phyloP scores from a whole-genome alignment of 2,329 filamentous ascomycete genomes.

The Aspergillus fischeri region DNA sequence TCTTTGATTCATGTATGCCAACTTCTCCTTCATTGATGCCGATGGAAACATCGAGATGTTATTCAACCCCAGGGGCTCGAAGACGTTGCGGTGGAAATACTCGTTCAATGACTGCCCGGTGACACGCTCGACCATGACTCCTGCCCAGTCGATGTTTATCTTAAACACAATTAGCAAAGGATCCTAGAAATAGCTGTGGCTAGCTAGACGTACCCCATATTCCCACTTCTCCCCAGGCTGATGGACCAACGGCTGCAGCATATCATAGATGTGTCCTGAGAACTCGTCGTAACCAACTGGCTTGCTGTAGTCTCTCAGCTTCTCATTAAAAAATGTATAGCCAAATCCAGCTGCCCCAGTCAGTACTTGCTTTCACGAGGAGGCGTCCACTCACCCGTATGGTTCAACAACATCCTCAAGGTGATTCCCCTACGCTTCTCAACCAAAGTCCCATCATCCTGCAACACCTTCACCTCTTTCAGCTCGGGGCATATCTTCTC shows the following conservation, averaged over 20 bases:
- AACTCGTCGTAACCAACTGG: constrained; percentile 57
- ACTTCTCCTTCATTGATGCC: constrained; percentile 48
- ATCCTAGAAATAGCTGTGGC: constrained; percentile 16
- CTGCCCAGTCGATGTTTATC: constrained; percentile 53
- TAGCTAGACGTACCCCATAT: constrained; percentile 46
- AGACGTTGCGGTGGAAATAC: constrained; percentile 48
- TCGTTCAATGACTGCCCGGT: constrained; percentile 45
- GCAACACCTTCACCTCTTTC: constrained; percentile 39
- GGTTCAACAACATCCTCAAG: constrained; percentile 54
- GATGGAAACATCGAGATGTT: constrained; percentile 57
- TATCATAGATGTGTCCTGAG: constrained; percentile 49
- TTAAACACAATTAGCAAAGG: constrained; percentile 19
- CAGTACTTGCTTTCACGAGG: not conserved
- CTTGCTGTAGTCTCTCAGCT: constrained; percentile 44
- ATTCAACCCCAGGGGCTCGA: constrained; percentile 45
- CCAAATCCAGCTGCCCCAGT: constrained; percentile 49
- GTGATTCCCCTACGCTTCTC: constrained; percentile 51
- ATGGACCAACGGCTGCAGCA: constrained; percentile 54
- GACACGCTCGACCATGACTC: constrained; percentile 46
- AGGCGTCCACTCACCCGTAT: constrained; percentile 33
- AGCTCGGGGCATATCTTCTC: constrained; percentile 44
- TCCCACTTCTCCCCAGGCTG: constrained; percentile 61
- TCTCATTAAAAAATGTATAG: constrained; percentile 53
- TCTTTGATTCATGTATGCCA: constrained; percentile 57
- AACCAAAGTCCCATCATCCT: constrained; percentile 29